These are phyloP conservation scores for Nicotiana rustica DNA, from an alignment of 305 asterid genomes.

Conservation along the genomic window DNA sequence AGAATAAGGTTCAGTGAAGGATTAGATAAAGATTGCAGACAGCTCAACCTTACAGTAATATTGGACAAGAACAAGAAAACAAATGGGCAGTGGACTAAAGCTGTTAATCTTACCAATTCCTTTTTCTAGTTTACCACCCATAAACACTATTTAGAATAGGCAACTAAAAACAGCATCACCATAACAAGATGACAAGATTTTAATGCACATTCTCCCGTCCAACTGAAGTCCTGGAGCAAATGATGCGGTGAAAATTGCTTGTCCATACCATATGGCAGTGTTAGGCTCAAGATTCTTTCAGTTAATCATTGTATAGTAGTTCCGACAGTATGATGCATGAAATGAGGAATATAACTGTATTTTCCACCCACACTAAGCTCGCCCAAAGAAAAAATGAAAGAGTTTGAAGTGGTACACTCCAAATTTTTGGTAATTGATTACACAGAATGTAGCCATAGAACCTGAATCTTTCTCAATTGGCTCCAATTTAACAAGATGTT, in stretches of 20 bases:
- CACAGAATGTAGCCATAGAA: not conserved
- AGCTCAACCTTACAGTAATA: not conserved
- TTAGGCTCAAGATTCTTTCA: not conserved
- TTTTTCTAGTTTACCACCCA: not conserved
- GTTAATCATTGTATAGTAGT: not conserved
- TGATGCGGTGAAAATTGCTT: not conserved
- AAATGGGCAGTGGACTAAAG: constrained; percentile 1
- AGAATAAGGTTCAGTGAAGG: not conserved
- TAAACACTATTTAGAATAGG: not conserved
- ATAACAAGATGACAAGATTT: not conserved
- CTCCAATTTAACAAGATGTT: not conserved
- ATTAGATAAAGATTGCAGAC: not conserved
- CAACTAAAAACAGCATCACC: not conserved
- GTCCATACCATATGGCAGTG: not conserved
- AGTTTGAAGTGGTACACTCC: not conserved
- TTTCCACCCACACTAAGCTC: constrained; percentile 21
- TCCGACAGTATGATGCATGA: not conserved
- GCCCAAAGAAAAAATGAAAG: not conserved
- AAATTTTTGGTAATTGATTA: not conserved
- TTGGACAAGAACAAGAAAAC: not conserved
- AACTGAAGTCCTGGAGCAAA: not conserved
- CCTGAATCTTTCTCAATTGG: not conserved
- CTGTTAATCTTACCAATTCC: not conserved
- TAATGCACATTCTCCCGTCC: not conserved
- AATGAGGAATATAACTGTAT: not conserved